These are phyloP conservation scores for Theileria parva DNA, from an alignment of 169 alveolate species.

Conservation along the genomic window DNA sequence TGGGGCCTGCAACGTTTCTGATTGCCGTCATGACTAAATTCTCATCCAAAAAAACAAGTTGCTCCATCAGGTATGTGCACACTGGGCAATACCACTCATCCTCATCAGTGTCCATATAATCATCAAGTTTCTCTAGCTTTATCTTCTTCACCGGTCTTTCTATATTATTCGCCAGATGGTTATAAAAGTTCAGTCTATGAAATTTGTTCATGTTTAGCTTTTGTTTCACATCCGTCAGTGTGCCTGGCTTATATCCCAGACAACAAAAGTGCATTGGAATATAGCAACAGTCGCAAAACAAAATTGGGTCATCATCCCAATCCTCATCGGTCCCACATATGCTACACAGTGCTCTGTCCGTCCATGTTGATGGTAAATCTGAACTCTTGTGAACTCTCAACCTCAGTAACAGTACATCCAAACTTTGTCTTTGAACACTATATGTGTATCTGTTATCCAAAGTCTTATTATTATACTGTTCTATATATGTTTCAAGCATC, in stretches of 20 bases:
- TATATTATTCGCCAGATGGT: not conserved
- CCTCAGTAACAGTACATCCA: constrained; percentile 68
- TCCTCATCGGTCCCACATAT: constrained; percentile 77
- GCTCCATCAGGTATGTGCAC: constrained; percentile 71
- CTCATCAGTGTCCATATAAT: constrained; percentile 64
- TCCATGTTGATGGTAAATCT: constrained; percentile 74
- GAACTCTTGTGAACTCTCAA: constrained; percentile 65
- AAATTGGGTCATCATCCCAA: constrained; percentile 81
- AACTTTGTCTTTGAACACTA: constrained; percentile 71
- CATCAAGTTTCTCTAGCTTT: constrained; percentile 45
- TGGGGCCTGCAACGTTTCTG: constrained; percentile 70
- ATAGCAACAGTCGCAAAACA: constrained; percentile 80
- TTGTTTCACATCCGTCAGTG: constrained; percentile 46
- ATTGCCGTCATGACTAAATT: constrained; percentile 65
- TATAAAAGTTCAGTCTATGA: constrained; percentile 8
- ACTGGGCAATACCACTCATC: constrained; percentile 80
- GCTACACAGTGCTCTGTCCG: constrained; percentile 79
- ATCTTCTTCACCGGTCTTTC: constrained; percentile 25
- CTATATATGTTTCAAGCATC: constrained; percentile 73
- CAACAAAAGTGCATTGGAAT: constrained; percentile 77
- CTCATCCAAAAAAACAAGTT: constrained; percentile 69
- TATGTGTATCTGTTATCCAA: constrained; percentile 76
- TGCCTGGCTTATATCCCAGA: constrained; percentile 64
- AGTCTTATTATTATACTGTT: constrained; percentile 73
- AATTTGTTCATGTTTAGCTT: constrained; percentile 14